Evolutionary conservation across 192 early-diverging fungal species (phyloP).

Genomic region (Backusella circina): DNA sequence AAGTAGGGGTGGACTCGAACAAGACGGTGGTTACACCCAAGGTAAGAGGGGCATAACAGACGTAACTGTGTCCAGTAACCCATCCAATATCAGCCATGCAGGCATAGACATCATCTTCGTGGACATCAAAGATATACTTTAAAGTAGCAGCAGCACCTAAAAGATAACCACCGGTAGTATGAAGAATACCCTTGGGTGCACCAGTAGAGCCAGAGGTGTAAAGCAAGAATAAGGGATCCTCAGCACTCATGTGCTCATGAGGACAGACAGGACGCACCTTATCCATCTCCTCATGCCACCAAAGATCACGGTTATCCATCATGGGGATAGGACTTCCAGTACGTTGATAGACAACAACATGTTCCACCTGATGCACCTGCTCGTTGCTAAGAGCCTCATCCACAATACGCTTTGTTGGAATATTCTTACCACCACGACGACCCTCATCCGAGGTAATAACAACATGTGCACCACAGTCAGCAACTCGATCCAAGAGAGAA

Average conservation of each 20-base stretch:
- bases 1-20: slow-evolving; percentile 95
- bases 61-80: slow-evolving; percentile 86
- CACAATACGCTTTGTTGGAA: slow-evolving; percentile 88
- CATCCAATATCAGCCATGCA: slow-evolving; percentile 96
- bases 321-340: slow-evolving; percentile 83
- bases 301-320: slow-evolving; percentile 72
- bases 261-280: slow-evolving; percentile 86
- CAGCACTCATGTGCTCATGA: slow-evolving; percentile 77
- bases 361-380: slow-evolving; percentile 74
- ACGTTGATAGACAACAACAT: slow-evolving; percentile 86
- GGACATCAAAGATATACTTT: slow-evolving; percentile 94
- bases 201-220: slow-evolving; percentile 92
- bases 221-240: slow-evolving; percentile 93
- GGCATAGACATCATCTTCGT: slow-evolving; percentile 82
- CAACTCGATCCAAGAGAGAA: slow-evolving; percentile 87
- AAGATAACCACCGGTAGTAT: slow-evolving; percentile 92
- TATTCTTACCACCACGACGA: slow-evolving; percentile 82
- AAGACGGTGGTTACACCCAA: slow-evolving; percentile 88
- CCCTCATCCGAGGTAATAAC: slow-evolving; percentile 95
- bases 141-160: slow-evolving; percentile 78
- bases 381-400: slow-evolving; percentile 75
- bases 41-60: slow-evolving; percentile 87
- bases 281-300: slow-evolving; percentile 89
- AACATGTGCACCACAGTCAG: slow-evolving; percentile 75
- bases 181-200: slow-evolving; percentile 89